These are phyloP conservation scores for Arachnomyces sp. DNA, from an alignment of 2,329 filamentous ascomycete species.

Conservation along the genomic window DNA sequence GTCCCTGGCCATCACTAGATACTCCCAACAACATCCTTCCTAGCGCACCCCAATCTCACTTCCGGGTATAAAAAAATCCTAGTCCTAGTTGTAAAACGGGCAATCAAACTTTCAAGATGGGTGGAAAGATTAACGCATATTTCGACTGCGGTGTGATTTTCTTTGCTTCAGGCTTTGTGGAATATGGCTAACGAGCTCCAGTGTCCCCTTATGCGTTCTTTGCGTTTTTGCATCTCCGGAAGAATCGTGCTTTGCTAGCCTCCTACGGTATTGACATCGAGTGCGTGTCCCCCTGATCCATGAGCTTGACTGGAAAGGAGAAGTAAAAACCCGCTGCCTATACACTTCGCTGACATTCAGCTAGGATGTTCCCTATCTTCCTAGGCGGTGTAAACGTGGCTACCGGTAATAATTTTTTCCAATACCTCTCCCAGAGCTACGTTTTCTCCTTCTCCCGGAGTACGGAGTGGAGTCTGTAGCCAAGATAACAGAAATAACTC, in stretches of 20 bases:
- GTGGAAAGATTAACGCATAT: slow-evolving; percentile 56
- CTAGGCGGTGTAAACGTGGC: slow-evolving; percentile 58
- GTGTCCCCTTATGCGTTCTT: slow-evolving; percentile 54
- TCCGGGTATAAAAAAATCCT: no score
- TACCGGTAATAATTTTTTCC: slow-evolving; percentile 38
- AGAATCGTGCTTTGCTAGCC: slow-evolving; percentile 46
- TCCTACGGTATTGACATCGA: slow-evolving; percentile 56
- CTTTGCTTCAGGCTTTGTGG: not conserved
- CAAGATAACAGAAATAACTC: slow-evolving; percentile 2
- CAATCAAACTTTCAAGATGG: slow-evolving; percentile 36
- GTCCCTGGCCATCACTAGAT: no score
- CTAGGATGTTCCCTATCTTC: slow-evolving; percentile 62
- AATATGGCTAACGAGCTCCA: slow-evolving; percentile 24
- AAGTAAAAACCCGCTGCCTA: not conserved
- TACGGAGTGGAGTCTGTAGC: not conserved
- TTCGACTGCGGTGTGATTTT: slow-evolving; percentile 54
- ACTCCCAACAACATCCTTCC: no score
- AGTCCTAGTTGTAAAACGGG: no score
- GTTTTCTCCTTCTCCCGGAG: no score
- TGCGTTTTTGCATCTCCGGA: slow-evolving; percentile 49
- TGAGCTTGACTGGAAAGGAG: not conserved
- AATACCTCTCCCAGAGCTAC: not conserved
- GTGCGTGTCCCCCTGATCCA: slow-evolving; percentile 37
- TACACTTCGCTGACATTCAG: not conserved
- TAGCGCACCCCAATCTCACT: no score